Percentiles rank a stretch among this genome's conserved stretches.
Evolutionary conservation across 768 basidiomycete genomes (phyloP).

Genomic region (Hypholoma sublateritium): DNA sequence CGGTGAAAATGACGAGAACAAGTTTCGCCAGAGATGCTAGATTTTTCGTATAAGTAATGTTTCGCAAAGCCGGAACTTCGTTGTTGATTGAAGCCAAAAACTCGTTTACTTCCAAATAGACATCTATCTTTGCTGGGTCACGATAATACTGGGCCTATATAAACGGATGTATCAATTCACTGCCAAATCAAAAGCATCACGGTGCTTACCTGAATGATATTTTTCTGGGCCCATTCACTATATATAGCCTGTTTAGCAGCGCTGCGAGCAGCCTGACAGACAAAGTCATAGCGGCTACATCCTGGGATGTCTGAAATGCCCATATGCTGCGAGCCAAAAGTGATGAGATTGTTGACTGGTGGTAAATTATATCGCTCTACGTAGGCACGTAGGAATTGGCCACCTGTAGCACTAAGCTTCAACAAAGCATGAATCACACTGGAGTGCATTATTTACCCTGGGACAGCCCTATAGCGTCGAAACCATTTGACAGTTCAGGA

Average conservation of each 20-base stretch:
- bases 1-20: conserved; percentile 70
- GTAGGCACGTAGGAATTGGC: conserved; percentile 87
- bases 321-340: conserved; percentile 88
- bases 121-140: conserved; percentile 59
- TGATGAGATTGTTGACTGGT: conserved; percentile 77
- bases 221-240: conserved; percentile 70
- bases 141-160: conserved; percentile 83
- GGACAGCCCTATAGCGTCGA: conserved; percentile 87
- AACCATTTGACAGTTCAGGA: conserved; percentile 65
- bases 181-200: neutral
- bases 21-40: conserved; percentile 63
- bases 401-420: conserved; percentile 40
- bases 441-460: conserved; percentile 53
- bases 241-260: conserved; percentile 68
- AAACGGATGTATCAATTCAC: neutral
- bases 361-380: conserved; percentile 75
- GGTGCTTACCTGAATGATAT: conserved; percentile 64
- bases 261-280: conserved; percentile 68
- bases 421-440: neutral
- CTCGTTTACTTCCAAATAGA: conserved; percentile 58
- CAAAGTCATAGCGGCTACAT: conserved; percentile 63
- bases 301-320: conserved; percentile 75
- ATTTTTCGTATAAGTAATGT: conserved; percentile 59
- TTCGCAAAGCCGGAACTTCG: conserved; percentile 55
- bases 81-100: conserved; percentile 83